Evolutionary conservation across 2,329 filamentous ascomycete genomes (phyloP).

Genomic region (Diaporthe batatas): DNA sequence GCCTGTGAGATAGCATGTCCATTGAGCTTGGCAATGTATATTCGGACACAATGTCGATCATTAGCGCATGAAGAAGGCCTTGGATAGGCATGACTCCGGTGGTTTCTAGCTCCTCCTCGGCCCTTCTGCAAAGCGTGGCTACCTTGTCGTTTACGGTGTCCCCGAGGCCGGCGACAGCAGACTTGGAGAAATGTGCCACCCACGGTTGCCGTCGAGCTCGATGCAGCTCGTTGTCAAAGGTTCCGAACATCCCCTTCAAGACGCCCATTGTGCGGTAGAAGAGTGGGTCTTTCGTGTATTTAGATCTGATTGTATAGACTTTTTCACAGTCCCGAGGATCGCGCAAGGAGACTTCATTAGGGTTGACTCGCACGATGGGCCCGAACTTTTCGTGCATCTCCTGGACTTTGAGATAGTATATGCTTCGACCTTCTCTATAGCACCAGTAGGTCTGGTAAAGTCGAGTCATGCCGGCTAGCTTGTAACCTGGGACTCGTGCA

Average conservation of each 20-base stretch:
- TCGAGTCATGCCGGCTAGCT: slow-evolving; percentile 1
- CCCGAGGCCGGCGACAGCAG: slow-evolving; percentile 5
- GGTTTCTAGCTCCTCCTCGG: not conserved
- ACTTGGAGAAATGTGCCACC: slow-evolving; percentile 7
- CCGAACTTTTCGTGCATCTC: not conserved
- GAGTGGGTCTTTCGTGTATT: not conserved
- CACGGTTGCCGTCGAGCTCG: slow-evolving; percentile 8
- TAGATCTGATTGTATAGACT: slow-evolving; percentile 4
- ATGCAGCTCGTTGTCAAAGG: slow-evolving; percentile 6
- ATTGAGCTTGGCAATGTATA: slow-evolving; percentile 1
- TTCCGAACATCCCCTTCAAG: slow-evolving; percentile 6
- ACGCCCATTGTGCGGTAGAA: slow-evolving; percentile 11
- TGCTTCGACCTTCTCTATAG: slow-evolving; percentile 2
- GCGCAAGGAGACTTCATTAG: slow-evolving; percentile 8
- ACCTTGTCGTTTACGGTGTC: not conserved
- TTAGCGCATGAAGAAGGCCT: slow-evolving; percentile 3
- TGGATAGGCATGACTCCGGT: slow-evolving; percentile 1
- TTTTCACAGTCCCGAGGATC: slow-evolving; percentile 3
- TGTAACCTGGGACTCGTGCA: slow-evolving; percentile 5
- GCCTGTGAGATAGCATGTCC: slow-evolving; percentile 4
- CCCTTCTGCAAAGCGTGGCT: not conserved
- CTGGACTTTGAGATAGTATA: slow-evolving; percentile 7
- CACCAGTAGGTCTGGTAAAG: slow-evolving; percentile 10
- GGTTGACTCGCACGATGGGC: slow-evolving; percentile 4
- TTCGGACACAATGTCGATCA: slow-evolving; percentile 9